Percentiles rank a stretch among this genome's conserved stretches.
These are phyloP conservation scores for Phytopythium helicoides DNA, from an alignment of 352 stramenopile genomes.

Conservation along the genomic window DNA sequence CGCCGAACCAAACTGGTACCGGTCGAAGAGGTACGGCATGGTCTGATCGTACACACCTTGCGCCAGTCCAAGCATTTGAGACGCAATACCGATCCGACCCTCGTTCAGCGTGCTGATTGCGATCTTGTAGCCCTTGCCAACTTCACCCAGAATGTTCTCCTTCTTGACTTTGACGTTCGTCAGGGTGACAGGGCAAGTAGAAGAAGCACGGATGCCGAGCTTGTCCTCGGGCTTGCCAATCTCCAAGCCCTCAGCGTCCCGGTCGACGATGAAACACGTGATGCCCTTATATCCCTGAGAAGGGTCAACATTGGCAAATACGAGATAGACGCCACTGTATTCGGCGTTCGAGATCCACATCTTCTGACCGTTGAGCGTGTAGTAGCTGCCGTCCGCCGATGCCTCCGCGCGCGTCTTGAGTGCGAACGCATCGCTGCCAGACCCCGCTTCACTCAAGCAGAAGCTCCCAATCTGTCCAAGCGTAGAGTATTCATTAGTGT, in stretches of 20 bases:
- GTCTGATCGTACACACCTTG: conserved; percentile 95
- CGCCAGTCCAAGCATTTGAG: conserved; percentile 96
- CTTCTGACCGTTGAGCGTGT: conserved; percentile 95
- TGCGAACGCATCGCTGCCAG: conserved; percentile 95
- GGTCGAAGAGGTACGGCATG: conserved; percentile 95
- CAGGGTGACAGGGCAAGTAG: conserved; percentile 94
- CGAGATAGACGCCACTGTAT: conserved; percentile 94
- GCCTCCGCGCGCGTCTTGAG: conserved; percentile 91
- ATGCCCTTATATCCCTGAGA: conserved; percentile 96
- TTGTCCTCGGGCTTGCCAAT: conserved; percentile 97
- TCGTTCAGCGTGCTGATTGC: conserved; percentile 97
- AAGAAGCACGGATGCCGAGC: conserved; percentile 94
- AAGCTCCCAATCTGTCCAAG: conserved; percentile 93
- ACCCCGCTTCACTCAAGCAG: conserved; percentile 93
- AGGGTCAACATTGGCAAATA: conserved; percentile 95
- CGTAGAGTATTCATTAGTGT: too few species aligned
- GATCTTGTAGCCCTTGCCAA: conserved; percentile 96
- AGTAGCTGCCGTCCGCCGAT: conserved; percentile 91
- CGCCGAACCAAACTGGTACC: conserved; percentile 93
- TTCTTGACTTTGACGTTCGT: conserved; percentile 94
- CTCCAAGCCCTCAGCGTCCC: conserved; percentile 89
- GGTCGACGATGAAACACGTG: conserved; percentile 97
- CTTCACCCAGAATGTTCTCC: conserved; percentile 92
- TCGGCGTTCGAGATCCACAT: conserved; percentile 98
- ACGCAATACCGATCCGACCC: conserved; percentile 96